Base-by-base conservation (phyloP, 352 stramenopile genomes). In the Globisporangium heterothallicum region DNA sequence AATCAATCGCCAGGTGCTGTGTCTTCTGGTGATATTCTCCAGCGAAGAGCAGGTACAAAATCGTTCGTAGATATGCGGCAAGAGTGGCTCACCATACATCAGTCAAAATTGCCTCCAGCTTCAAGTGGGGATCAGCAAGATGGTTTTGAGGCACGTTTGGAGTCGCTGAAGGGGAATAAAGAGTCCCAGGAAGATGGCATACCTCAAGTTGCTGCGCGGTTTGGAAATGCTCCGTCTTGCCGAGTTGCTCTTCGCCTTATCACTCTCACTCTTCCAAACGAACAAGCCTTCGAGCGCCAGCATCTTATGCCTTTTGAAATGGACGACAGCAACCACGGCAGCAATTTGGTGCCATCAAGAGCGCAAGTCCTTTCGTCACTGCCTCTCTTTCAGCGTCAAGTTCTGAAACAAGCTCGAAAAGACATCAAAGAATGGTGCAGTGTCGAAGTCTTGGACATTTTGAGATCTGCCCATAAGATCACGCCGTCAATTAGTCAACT, bases 401-500 rank as follows among this genome's bases (percentile, higher is more conserved):
- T 90, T 19, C 44, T 95, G 9, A 83, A 74, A 38, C 70, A 64
- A 10, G 63, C 88, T 38, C 67, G 80, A 21, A 75, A 76, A 42
- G 72, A 85, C 18, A 86, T 95, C 30, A 90, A 89, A 47, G 84
- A 95, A 40, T 92, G 84, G 76, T 88, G 76, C 40, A 90, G 80
- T 27, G 59, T 88, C 1, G 78, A 95, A 42, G 88, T 95, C 43
- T 51, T 95, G 26, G 69, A 68, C 6, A 92, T 95, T 54, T 59
- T 95, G 36, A 74, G 74, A 47, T 72, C 70, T 18, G 65, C 78
- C 8, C 72, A 88, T 32, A 59, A 68, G 35, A 78, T 92, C 14
- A 91, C 84, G 8, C 77, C 81, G 16, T 59, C 73, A 2, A 83
- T 91, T 44, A 78, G 68, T 5, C 49, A 63, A 12, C 56, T 95